phyloP scores from a whole-genome alignment of 78 protist species.

The Dictyostelium citrinum region DNA sequence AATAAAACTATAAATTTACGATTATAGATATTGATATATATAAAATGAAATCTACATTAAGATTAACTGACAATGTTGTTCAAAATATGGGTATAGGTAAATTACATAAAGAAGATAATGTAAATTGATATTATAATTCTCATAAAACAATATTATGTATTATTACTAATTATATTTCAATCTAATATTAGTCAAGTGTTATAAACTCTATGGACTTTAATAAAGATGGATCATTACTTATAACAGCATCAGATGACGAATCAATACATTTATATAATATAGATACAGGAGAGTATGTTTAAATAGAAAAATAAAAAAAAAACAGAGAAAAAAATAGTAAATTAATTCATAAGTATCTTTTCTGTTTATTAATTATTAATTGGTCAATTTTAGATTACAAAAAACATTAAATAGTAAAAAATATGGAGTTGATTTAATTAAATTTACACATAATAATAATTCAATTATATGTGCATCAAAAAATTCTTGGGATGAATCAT shows the following conservation, averaged over 20 bases:
- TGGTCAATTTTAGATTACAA: constrained; percentile 3
- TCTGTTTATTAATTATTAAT: too few species aligned
- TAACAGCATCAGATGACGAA: constrained; percentile 87
- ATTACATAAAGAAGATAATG: constrained; percentile 68
- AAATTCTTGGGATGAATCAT: constrained; percentile 86
- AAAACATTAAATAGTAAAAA: constrained; percentile 75
- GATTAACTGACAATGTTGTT: constrained; percentile 19
- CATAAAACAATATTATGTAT: neutral
- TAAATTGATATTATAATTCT: neutral
- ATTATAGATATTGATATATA: neutral
- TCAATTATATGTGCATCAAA: constrained; percentile 84
- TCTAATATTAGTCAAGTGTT: neutral
- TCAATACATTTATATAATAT: constrained; percentile 80
- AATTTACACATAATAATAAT: constrained; percentile 76
- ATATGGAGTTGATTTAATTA: constrained; percentile 82
- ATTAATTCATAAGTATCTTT: neutral
- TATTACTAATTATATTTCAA: neutral
- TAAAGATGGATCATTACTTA: constrained; percentile 66
- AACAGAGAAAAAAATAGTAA: neutral
- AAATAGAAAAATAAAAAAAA: neutral
- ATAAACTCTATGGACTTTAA: constrained; percentile 82
- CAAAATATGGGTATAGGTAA: constrained; percentile 72
- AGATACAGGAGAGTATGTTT: constrained; percentile 75
- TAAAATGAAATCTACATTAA: constrained; percentile 3
- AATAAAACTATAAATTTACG: neutral